phyloP scores from a whole-genome alignment of 257 asterid species.

The Gynochthodes officinalis region DNA sequence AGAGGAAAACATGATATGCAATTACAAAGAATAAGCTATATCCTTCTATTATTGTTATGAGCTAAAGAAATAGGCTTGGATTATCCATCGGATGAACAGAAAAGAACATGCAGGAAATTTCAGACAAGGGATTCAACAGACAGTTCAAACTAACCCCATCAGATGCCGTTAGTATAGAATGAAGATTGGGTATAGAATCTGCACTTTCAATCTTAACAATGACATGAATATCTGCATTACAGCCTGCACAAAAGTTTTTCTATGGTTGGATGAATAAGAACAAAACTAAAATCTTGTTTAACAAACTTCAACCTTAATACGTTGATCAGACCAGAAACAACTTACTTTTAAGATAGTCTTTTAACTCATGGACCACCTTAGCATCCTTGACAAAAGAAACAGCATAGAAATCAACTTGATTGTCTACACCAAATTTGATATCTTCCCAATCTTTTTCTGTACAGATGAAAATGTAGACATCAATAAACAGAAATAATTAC shows the following conservation, averaged over 20 bases:
- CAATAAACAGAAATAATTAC: neutral
- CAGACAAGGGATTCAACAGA: neutral
- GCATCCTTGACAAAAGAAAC: constrained; percentile 99
- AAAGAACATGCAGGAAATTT: neutral
- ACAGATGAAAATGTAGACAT: constrained; percentile 11
- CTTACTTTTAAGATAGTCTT: constrained; percentile 77
- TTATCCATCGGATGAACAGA: neutral
- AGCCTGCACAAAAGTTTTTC: constrained; percentile 47
- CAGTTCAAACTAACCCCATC: constrained; percentile 70
- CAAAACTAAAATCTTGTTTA: constrained; percentile 9
- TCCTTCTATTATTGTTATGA: neutral
- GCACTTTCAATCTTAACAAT: constrained; percentile 96
- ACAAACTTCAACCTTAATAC: neutral
- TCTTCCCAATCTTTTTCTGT: constrained; percentile 98
- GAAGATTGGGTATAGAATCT: constrained; percentile 90
- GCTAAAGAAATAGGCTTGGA: neutral
- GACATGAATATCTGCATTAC: constrained; percentile 82
- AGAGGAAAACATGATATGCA: neutral
- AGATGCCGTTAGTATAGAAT: constrained; percentile 83
- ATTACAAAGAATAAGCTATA: neutral
- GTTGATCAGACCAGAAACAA: constrained; percentile 15
- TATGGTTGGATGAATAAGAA: constrained; percentile 15
- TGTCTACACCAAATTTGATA: constrained; percentile 95
- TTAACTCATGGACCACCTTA: constrained; percentile 81
- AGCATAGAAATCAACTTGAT: constrained; percentile 93